Evolutionary conservation across 257 asterid species (phyloP).

Genomic region (Salvia miltiorrhiza): DNA sequence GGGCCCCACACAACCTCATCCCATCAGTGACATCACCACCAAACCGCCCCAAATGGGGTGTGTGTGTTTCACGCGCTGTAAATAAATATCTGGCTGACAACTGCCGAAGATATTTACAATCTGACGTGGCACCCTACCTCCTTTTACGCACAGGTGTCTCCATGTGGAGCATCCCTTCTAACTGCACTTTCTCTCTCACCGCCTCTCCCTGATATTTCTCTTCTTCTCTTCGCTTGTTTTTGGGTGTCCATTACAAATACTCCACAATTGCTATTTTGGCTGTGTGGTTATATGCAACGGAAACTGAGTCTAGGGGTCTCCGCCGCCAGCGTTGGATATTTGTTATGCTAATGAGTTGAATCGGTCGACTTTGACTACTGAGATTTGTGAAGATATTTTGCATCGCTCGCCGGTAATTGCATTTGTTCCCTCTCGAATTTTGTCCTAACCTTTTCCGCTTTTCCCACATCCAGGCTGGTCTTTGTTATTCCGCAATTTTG

Average conservation of each 20-base stretch:
- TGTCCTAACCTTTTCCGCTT: not conserved
- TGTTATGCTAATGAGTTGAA: conserved; percentile 31
- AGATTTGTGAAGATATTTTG: conserved; percentile 29
- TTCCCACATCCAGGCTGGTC: not conserved
- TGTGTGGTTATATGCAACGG: conserved; percentile 28
- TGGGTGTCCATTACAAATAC: not conserved
- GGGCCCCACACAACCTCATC: no score
- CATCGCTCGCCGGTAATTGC: conserved; percentile 33
- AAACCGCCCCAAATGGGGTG: conserved; percentile 6
- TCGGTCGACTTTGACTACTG: conserved; percentile 39
- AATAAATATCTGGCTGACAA: conserved; percentile 53
- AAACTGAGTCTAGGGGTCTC: conserved; percentile 17
- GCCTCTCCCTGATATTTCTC: conserved; percentile 9
- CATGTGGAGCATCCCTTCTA: conserved; percentile 44
- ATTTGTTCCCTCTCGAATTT: conserved; percentile 1
- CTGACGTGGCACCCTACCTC: conserved; percentile 42
- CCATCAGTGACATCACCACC: not conserved
- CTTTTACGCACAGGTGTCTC: conserved; percentile 50
- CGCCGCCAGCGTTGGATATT: conserved; percentile 19
- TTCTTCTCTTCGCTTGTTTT: not conserved
- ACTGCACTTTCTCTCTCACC: conserved; percentile 23
- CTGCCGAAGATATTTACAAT: conserved; percentile 39
- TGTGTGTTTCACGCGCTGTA: conserved; percentile 5
- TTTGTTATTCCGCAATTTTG: not conserved
- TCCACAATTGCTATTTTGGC: conserved; percentile 25